Evolutionary conservation across 208 protist genomes (phyloP).

Genomic region (Blastocrithidia nonstop): DNA sequence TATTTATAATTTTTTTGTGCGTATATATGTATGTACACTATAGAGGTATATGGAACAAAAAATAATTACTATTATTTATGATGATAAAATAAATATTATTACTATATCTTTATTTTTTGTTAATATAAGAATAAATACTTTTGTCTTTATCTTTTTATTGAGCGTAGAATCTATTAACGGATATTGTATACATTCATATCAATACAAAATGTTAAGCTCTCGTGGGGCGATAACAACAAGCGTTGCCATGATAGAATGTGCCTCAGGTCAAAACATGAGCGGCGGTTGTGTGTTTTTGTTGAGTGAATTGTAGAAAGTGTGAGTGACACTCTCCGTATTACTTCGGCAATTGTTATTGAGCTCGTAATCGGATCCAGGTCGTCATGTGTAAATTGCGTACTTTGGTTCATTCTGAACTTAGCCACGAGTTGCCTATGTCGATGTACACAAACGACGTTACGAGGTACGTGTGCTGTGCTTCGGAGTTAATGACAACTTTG

Average conservation of each 20-base stretch:
- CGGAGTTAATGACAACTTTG: constrained; percentile 22
- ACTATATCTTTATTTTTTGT: neutral
- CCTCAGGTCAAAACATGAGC: constrained; percentile 33
- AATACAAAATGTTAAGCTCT: constrained; percentile 36
- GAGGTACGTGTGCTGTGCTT: constrained; percentile 21
- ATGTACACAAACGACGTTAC: constrained; percentile 18
- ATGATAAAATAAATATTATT: too few relatives aligned
- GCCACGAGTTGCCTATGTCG: constrained; percentile 17
- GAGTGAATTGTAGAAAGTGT: constrained; percentile 70
- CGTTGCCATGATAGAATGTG: constrained; percentile 70
- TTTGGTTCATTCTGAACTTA: constrained; percentile 55
- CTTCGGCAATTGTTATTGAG: constrained; percentile 42
- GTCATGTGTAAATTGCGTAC: constrained; percentile 32
- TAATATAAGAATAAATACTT: too few relatives aligned
- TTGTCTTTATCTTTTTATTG: too few relatives aligned
- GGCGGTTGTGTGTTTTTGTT: constrained; percentile 57
- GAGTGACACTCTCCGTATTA: constrained; percentile 45
- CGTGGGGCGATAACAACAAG: constrained; percentile 59
- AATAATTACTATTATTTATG: too few relatives aligned
- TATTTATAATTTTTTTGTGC: too few relatives aligned
- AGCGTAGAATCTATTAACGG: too few relatives aligned
- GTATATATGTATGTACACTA: too few relatives aligned
- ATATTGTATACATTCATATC: neutral
- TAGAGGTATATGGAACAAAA: too few relatives aligned
- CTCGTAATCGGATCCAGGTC: constrained; percentile 6